A percentile compares a stretch with the other conserved stretches of the same genome.
phyloP scores from a whole-genome alignment of 805 yeast genomes.

The Zygosaccharomyces bailii region DNA sequence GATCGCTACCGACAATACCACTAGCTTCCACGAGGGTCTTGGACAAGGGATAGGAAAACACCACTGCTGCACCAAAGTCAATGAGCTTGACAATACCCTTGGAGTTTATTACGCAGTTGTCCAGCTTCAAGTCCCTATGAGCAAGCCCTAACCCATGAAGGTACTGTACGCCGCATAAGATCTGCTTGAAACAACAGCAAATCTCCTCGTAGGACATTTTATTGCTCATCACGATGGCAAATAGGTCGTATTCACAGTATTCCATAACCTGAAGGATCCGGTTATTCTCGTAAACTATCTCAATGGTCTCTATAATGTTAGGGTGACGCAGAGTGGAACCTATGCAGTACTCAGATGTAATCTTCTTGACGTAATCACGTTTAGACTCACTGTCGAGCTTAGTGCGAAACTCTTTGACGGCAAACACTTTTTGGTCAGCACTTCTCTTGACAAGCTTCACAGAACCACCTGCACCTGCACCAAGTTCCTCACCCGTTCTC shows the following conservation, averaged over 20 bases:
- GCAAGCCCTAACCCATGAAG: slow-evolving; percentile 83
- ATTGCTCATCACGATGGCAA: slow-evolving; percentile 92
- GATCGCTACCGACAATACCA: slow-evolving; percentile 86
- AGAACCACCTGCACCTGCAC: slow-evolving; percentile 94
- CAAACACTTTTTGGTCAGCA: slow-evolving; percentile 69
- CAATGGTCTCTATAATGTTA: slow-evolving; percentile 86
- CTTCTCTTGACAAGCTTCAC: slow-evolving; percentile 71
- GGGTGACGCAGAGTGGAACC: slow-evolving; percentile 89
- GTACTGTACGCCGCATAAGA: slow-evolving; percentile 75
- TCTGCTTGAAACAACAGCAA: slow-evolving; percentile 85
- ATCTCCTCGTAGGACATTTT: slow-evolving; percentile 78
- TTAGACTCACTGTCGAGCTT: slow-evolving; percentile 69
- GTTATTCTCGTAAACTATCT: slow-evolving; percentile 84
- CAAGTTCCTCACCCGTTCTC: slow-evolving; percentile 79
- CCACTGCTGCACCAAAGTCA: slow-evolving; percentile 92
- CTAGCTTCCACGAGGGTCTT: slow-evolving; percentile 69
- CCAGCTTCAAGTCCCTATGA: slow-evolving; percentile 87
- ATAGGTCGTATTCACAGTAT: slow-evolving; percentile 87
- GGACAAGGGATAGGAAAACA: slow-evolving; percentile 81
- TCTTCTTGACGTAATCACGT: slow-evolving; percentile 86
- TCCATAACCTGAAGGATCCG: slow-evolving; percentile 90
- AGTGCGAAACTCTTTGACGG: slow-evolving; percentile 87
- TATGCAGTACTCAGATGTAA: slow-evolving; percentile 91
- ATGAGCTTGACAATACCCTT: slow-evolving; percentile 86
- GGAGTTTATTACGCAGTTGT: slow-evolving; percentile 81